Base-by-base conservation (phyloP, 78 protist species). In the Tieghemostelium lacteum region DNA sequence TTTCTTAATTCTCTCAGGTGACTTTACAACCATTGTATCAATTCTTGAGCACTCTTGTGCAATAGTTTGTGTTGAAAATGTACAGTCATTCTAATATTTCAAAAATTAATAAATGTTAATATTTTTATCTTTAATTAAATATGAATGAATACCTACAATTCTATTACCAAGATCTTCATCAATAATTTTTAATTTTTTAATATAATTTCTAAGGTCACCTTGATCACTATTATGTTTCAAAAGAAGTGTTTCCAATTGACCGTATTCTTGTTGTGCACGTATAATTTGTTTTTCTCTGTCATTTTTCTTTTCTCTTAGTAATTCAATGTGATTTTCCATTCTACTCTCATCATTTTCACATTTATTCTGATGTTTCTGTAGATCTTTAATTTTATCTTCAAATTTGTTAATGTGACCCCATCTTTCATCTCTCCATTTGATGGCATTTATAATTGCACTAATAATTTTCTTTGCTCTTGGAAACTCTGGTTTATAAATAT, bases 1-100 rank as follows among this genome's bases (percentile, higher is more conserved):
- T 52, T 58, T 28, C 28, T 50, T 71, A 4, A 71, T 34, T 50
- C 29, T 40, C 6, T 71, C 76, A 10, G 76, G 76, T 73, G 78
- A 73, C 10, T n/a, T 34, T 5, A 55, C 42, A 29, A 73, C n/a
- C 45, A 55, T 16, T 12, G 62, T 3, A 12, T 73, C 50, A 2
- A 73, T 8, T 26, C 4, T 26, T 6, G 20, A 1, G 20, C 29
- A 39, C 22, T 73, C 65, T 20, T 73, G 62, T 57, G 4, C 17
- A 4, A 1, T 5, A 37, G 37, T 24, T 24, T 2, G 66, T 17
- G 19, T 62, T 39, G 8, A 55, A 39, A 3, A 7, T 8, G 14
- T 19, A 71, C 5, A 12, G 29, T 6, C 31, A n/a, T 5, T 55
- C 39, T 14, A 34, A 55, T 8, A 52, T 52, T 22, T 52, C 49